Evolutionary conservation across 495 filamentous ascomycete species (phyloP).

Genomic region (Rostrohypoxylon terebratum): DNA sequence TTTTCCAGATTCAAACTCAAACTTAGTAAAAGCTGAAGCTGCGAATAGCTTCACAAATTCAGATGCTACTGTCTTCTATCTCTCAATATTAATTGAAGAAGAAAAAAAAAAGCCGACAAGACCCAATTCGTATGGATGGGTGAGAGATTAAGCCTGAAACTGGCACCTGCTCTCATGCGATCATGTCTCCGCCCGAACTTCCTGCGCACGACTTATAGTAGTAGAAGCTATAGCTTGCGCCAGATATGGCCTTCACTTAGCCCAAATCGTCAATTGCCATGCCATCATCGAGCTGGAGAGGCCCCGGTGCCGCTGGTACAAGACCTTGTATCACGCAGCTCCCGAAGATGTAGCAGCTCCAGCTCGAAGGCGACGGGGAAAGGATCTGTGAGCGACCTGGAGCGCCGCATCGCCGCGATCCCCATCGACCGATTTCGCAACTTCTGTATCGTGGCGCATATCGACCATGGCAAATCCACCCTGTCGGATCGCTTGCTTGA

Average conservation of each 20-base stretch:
- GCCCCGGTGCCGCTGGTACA: no score
- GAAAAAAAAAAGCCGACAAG: conserved; percentile 21
- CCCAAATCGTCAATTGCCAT: not conserved
- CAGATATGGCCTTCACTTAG: conserved; percentile 22
- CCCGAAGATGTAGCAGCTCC: conserved; percentile 34
- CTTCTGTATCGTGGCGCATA: conserved; percentile 98
- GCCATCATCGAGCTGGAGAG: conserved; percentile 37
- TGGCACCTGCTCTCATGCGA: conserved; percentile 50
- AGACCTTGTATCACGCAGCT: not conserved
- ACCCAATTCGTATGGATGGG: conserved; percentile 48
- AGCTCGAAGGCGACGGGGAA: conserved; percentile 32
- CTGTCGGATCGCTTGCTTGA: conserved; percentile 92
- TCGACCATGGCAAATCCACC: conserved; percentile 98
- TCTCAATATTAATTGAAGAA: conserved; percentile 8
- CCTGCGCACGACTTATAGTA: conserved; percentile 55
- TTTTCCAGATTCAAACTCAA: not conserved
- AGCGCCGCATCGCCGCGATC: conserved; percentile 84
- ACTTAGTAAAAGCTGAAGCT: no score
- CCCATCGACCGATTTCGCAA: conserved; percentile 94
- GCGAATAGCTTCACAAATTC: conserved; percentile 35
- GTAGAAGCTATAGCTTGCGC: conserved; percentile 37
- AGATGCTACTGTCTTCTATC: not conserved
- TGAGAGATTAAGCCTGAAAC: conserved; percentile 33
- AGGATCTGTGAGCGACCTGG: conserved; percentile 64
- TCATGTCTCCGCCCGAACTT: conserved; percentile 53